Conservation (phyloP, 2,329 filamentous ascomycete genomes). For the Stylonectria norvegica region DNA sequence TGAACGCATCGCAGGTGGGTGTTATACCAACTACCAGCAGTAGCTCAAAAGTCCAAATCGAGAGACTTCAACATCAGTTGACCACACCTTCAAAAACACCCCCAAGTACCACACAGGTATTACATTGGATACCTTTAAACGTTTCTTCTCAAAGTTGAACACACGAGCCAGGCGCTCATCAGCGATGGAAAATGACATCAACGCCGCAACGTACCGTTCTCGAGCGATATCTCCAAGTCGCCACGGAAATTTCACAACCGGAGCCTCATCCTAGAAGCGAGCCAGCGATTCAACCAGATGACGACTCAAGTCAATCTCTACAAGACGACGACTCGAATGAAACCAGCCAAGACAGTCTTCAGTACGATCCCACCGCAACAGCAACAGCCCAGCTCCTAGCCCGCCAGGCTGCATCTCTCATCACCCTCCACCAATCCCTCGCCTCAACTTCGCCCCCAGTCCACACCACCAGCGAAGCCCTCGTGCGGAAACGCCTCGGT, state of each 20-base stretch:
- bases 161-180: no score
- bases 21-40: no score
- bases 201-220: no score
- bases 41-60: no score
- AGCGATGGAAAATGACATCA: no score
- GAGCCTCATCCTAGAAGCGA: background rate
- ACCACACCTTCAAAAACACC: no score
- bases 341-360: background rate
- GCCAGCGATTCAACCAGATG: background rate
- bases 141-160: no score
- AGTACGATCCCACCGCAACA: conserved; percentile 11
- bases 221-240: conserved; percentile 25
- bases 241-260: conserved; percentile 14
- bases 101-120: no score
- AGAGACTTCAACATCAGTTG: no score
- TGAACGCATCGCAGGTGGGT: no score
- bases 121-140: no score
- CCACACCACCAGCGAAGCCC: conserved; percentile 11
- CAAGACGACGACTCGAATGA: background rate
- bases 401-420: conserved; percentile 27
- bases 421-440: conserved; percentile 21
- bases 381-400: conserved; percentile 28
- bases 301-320: background rate
- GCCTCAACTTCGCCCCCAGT: background rate
- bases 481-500: conserved; percentile 44